Evolutionary conservation across 106 monocot species (phyloP).

Genomic region (Dendrobium nobile): DNA sequence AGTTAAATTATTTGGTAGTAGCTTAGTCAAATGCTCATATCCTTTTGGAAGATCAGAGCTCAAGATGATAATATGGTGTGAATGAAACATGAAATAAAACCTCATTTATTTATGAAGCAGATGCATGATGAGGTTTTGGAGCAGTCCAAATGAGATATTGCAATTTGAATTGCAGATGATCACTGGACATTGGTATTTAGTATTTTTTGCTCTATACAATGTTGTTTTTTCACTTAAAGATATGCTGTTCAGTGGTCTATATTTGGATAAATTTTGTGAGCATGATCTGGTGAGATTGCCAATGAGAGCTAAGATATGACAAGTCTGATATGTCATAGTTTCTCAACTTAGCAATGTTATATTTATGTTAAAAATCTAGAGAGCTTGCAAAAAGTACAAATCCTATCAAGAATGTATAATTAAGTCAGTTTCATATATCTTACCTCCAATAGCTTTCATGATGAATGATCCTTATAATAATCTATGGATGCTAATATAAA

Average conservation of each 20-base stretch:
- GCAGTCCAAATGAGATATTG: no score
- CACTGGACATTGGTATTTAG: no score
- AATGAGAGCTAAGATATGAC: not conserved
- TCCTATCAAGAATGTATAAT: not conserved
- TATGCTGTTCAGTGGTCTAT: not conserved
- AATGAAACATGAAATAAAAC: no score
- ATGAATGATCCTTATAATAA: not conserved
- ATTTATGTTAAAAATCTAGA: not conserved
- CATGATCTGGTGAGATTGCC: not conserved
- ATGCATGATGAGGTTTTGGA: no score
- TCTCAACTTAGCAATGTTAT: not conserved
- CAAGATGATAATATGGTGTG: not conserved
- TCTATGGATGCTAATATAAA: no score
- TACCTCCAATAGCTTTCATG: not conserved
- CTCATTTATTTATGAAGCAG: no score
- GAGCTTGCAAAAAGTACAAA: not conserved
- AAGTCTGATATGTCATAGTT: not conserved
- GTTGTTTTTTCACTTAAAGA: not conserved
- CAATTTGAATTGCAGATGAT: no score
- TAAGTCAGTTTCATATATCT: not conserved
- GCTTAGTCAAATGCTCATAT: not conserved
- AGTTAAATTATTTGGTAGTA: not conserved
- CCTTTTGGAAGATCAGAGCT: not conserved
- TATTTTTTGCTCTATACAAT: not conserved
- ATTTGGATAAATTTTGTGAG: not conserved